A percentile compares a stretch with the other conserved stretches of the same genome.
Evolutionary conservation across 345 rosid genomes (phyloP).

Genomic region (Stellera chamaejasme): DNA sequence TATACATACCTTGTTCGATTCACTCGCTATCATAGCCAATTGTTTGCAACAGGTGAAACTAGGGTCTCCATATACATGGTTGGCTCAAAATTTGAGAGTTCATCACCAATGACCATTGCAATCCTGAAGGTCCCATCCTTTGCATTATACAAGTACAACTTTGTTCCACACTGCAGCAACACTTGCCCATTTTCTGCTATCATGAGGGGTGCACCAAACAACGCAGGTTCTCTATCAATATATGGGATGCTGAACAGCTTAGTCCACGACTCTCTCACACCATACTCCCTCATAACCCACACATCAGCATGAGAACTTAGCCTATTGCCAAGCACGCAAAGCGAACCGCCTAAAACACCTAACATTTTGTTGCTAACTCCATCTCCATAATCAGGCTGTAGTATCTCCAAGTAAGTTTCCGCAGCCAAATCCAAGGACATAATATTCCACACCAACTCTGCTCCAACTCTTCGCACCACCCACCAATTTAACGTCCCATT

Average conservation of each 20-base stretch:
- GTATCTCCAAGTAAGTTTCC: constrained; percentile 4
- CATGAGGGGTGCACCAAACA: neutral
- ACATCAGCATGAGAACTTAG: neutral
- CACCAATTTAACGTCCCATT: constrained; percentile 7
- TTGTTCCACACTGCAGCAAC: neutral
- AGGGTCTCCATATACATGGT: constrained; percentile 7
- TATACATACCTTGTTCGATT: too few species aligned
- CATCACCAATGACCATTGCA: neutral
- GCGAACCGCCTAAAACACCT: constrained; percentile 6
- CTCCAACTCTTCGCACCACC: neutral
- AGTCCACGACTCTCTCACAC: constrained; percentile 9
- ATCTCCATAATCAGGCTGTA: constrained; percentile 1
- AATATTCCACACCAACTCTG: neutral
- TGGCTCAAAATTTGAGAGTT: neutral
- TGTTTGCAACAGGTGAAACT: constrained; percentile 1
- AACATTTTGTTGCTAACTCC: neutral
- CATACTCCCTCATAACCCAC: constrained; percentile 11
- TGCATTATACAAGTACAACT: constrained; percentile 1
- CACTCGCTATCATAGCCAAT: neutral
- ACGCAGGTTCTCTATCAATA: neutral
- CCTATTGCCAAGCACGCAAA: constrained; percentile 4
- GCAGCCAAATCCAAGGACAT: constrained; percentile 10
- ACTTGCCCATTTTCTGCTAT: constrained; percentile 5
- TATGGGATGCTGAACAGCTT: constrained; percentile 4
- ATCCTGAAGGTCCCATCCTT: constrained; percentile 1